Evolutionary conservation across 768 basidiomycete species (phyloP).

Genomic region (Clathrus columnatus): DNA sequence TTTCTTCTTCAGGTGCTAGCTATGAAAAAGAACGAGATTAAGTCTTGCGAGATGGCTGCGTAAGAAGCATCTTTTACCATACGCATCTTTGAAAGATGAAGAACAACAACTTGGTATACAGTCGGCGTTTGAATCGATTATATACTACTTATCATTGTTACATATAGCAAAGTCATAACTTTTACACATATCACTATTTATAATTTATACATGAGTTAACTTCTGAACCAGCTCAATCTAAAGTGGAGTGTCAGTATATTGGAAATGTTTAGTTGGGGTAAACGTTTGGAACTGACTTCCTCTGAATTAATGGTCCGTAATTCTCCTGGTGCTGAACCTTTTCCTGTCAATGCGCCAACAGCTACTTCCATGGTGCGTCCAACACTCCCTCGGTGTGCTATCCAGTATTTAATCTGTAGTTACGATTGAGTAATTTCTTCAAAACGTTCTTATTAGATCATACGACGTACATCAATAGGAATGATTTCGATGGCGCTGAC

Average conservation of each 20-base stretch:
- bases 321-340: constrained; percentile 62
- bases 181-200: no score
- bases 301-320: constrained; percentile 61
- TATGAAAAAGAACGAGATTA: constrained; percentile 20
- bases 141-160: no score
- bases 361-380: constrained; percentile 55
- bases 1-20: constrained; percentile 73
- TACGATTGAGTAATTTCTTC: neutral
- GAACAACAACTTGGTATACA: no score
- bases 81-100: constrained; percentile 37
- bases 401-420: constrained; percentile 63
- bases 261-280: no score
- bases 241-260: neutral
- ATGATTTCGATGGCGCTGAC: constrained; percentile 71
- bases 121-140: no score
- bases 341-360: constrained; percentile 50
- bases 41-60: neutral
- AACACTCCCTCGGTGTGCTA: constrained; percentile 50
- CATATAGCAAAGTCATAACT: no score
- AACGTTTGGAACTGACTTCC: constrained; percentile 66
- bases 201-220: no score
- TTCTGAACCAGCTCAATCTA: no score
- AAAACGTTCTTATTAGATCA: no score
- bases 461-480: constrained; percentile 42
- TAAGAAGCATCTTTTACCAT: constrained; percentile 34